Evolutionary conservation across 352 stramenopile species (phyloP).

Genomic region (Phytopythium vexans): DNA sequence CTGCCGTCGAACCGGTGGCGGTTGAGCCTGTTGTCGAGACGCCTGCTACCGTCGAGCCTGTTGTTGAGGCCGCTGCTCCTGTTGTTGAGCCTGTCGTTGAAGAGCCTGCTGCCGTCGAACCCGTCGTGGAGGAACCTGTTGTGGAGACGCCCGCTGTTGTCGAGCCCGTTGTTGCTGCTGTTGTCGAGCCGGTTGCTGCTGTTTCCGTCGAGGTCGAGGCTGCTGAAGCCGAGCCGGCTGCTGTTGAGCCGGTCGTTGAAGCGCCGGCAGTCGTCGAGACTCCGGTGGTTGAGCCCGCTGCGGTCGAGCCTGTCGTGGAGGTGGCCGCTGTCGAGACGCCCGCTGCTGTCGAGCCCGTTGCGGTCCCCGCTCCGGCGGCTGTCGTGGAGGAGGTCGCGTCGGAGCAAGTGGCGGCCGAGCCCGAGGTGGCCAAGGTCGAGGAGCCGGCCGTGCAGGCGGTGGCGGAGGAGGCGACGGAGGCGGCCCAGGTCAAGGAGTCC

Average conservation of each 20-base stretch:
- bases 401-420: too few relatives aligned
- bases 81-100: conserved; percentile 3
- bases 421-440: neutral
- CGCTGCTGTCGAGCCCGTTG: too few relatives aligned
- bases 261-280: too few relatives aligned
- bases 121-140: neutral
- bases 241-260: neutral
- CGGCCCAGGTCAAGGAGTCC: neutral
- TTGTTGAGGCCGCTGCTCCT: neutral
- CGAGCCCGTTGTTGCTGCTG: neutral
- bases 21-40: neutral
- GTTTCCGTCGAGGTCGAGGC: neutral
- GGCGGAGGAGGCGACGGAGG: neutral
- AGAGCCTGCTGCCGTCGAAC: conserved; percentile 1
- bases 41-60: neutral
- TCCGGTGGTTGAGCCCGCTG: too few relatives aligned
- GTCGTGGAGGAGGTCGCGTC: too few relatives aligned
- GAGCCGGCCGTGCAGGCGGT: neutral
- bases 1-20: neutral
- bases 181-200: neutral
- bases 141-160: neutral
- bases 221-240: neutral
- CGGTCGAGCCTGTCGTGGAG: neutral
- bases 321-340: neutral
- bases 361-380: too few relatives aligned